A percentile compares a stretch with the other conserved stretches of the same genome.
phyloP scores from a whole-genome alignment of 257 asterid species.

The Haberlea rhodopensis region DNA sequence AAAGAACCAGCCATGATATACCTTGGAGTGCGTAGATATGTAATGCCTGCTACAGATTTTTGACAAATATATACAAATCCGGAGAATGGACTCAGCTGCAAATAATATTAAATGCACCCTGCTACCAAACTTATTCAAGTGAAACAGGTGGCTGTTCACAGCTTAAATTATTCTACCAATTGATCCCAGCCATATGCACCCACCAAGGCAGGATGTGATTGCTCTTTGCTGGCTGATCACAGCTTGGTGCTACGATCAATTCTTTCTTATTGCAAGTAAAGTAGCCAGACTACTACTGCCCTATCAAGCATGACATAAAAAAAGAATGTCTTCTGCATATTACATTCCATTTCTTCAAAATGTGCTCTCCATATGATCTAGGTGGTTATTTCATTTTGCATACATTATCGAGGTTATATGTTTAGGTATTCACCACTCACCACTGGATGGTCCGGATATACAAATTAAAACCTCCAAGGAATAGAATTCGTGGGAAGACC shows the following conservation, averaged over 20 bases:
- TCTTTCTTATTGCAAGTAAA: no score
- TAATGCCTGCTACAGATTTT: no score
- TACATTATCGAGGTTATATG: background rate
- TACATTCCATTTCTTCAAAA: background rate
- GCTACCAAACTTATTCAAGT: background rate
- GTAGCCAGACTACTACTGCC: no score
- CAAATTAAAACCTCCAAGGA: slow-evolving; percentile 81
- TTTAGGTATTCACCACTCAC: slow-evolving; percentile 92
- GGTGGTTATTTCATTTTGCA: slow-evolving; percentile 1
- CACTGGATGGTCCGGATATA: slow-evolving; percentile 99
- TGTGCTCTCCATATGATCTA: background rate
- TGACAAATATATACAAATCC: background rate
- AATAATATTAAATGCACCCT: background rate
- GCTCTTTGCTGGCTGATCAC: background rate
- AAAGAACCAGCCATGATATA: no score
- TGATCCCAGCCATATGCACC: no score
- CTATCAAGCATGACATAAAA: background rate
- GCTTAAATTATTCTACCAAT: background rate
- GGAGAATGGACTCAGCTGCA: background rate
- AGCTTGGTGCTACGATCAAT: no score
- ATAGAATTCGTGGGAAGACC: slow-evolving; percentile 86
- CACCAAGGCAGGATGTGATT: background rate
- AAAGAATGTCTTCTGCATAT: background rate
- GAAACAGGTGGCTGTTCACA: background rate
- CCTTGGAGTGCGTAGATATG: no score